Evolutionary conservation across 2,329 filamentous ascomycete genomes (phyloP), one percentile per base, ranked within the genome.

Genomic region (Bertia moriformis): DNA sequence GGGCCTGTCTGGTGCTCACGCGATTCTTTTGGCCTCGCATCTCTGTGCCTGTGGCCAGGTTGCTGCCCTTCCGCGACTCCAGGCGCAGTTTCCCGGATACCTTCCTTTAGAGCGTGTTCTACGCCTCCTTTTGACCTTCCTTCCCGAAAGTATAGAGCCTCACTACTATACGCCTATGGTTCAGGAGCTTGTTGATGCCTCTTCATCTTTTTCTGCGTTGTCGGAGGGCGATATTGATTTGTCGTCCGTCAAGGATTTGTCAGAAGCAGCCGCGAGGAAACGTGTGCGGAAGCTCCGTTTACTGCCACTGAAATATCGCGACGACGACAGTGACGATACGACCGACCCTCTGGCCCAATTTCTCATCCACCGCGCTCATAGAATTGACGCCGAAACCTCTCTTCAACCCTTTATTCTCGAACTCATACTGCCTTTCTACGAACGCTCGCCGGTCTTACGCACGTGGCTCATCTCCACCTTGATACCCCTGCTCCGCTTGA

Each of bases 401-500:
- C 58, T 77, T 14, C 61, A 78, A 38, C 63, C 65, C 15, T 61
- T 74, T 36, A 56, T 77, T 3, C 64, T 69, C 4, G 57, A 66
- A 14, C 66, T 80, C 24, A 50, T 78, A 22, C 59, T 66, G 33
- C 71, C 73, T 1, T 79, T 78, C 51, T 60, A 78, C 39, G 53
- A 63, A 40, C 60, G 62, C 30, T 69, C 67, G 32, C 58, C 67
- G 22, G 59, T 60, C 42, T 53, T 80, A 35, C 62, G 66, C 42
- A 66, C 60, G 39, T 80, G 73, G 73, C 66, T 73, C 46, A 66
- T 78, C 30, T 73, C 73, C 12, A 68, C 62, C 35, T 60, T 74
- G 10, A 55, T 78, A 27, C 75, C 75, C 4, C 54, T 78, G 4
- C 57, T 77, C 18, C 65, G 75, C 38, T 55, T 77, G 38, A 68